These are phyloP conservation scores for Metschnikowia dekortorum DNA, from an alignment of 805 yeast species.

Conservation along the genomic window DNA sequence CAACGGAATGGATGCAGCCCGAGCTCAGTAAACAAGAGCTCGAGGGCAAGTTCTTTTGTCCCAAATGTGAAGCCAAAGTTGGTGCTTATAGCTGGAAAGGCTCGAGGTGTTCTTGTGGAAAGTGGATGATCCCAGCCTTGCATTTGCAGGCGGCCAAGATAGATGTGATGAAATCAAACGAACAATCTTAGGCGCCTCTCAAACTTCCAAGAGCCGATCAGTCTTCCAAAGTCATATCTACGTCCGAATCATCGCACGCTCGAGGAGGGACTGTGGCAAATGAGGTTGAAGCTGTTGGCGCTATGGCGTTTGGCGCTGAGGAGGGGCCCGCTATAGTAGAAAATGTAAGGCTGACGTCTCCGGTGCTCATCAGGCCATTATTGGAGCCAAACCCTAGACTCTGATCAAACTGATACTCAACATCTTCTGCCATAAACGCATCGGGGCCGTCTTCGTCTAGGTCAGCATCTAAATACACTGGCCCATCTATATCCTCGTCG, in stretches of 20 bases:
- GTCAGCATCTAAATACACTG: constrained; percentile 16
- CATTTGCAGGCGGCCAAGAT: constrained; percentile 77
- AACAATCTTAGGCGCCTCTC: not conserved
- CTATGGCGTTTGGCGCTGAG: not conserved
- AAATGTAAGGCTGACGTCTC: constrained; percentile 8
- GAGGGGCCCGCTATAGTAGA: constrained; percentile 7
- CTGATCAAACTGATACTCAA: constrained; percentile 42
- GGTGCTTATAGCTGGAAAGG: constrained; percentile 97
- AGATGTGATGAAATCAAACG: constrained; percentile 47
- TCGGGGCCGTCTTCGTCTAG: constrained; percentile 35
- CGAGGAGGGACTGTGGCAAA: constrained; percentile 18
- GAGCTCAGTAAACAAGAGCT: constrained; percentile 70
- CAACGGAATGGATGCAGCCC: constrained; percentile 84
- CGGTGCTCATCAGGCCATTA: constrained; percentile 6
- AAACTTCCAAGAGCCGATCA: constrained; percentile 1
- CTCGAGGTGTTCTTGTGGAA: constrained; percentile 88
- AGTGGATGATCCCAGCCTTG: constrained; percentile 92
- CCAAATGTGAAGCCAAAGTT: constrained; percentile 76
- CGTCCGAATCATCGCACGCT: constrained; percentile 30
- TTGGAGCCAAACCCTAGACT: constrained; percentile 12
- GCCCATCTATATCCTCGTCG: constrained; percentile 21
- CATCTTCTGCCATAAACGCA: constrained; percentile 46
- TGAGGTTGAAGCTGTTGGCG: constrained; percentile 1
- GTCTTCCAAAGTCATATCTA: constrained; percentile 44
- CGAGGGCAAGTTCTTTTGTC: constrained; percentile 86